Percentiles rank a stretch among this genome's conserved stretches.
Conservation (phyloP, 441 rosid genomes). For the Corymbia calophylla region DNA sequence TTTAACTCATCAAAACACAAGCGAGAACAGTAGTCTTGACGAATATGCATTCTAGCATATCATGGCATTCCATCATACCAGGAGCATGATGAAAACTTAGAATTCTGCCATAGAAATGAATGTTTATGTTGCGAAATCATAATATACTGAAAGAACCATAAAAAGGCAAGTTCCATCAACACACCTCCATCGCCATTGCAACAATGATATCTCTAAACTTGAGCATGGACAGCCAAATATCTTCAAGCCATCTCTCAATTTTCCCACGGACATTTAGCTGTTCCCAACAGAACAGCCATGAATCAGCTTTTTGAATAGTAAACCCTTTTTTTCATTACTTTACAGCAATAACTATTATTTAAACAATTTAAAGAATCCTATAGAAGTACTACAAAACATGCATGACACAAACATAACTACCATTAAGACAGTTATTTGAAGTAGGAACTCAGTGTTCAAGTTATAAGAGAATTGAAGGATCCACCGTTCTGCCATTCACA, state of each 20-base stretch:
- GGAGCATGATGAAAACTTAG: background rate
- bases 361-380: background rate
- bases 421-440: background rate
- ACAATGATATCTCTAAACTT: slow-evolving; percentile 77
- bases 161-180: background rate
- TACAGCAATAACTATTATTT: background rate
- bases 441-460: background rate
- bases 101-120: background rate
- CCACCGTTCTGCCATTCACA: background rate
- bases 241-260: slow-evolving; percentile 79
- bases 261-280: slow-evolving; percentile 66
- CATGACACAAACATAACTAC: background rate
- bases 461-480: background rate
- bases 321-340: background rate
- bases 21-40: background rate
- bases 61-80: background rate
- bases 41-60: background rate
- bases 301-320: background rate
- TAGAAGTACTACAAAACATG: background rate
- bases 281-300: background rate
- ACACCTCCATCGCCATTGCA: slow-evolving; percentile 71
- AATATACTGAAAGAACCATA: background rate
- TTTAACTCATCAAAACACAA: background rate
- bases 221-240: slow-evolving; percentile 86
- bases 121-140: background rate